Conservation (phyloP, 2,329 filamentous ascomycete species). For the Ophiostoma triangulosporum region DNA sequence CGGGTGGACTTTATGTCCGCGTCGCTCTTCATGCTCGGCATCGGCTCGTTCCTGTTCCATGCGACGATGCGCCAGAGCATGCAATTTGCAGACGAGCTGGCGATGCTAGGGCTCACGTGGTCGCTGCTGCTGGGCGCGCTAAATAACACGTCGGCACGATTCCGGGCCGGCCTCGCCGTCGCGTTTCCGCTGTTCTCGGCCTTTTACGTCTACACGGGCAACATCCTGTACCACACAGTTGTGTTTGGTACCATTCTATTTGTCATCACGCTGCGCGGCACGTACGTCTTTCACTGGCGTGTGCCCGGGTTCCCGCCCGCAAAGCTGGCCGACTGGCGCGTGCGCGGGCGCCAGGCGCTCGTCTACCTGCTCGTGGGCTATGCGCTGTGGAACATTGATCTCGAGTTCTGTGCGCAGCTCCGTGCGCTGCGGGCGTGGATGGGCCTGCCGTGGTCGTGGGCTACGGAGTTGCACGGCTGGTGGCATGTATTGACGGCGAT, state of each 20-base stretch:
- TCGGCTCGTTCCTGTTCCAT: slow-evolving; percentile 30
- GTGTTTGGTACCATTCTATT: slow-evolving; percentile 22
- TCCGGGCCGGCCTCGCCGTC: slow-evolving; percentile 22
- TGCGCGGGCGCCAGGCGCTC: slow-evolving; percentile 19
- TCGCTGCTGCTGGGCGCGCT: slow-evolving; percentile 36
- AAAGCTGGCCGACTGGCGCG: slow-evolving; percentile 17
- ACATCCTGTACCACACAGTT: slow-evolving; percentile 28
- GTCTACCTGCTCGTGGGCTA: slow-evolving; percentile 31
- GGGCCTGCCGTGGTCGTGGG: slow-evolving; percentile 40
- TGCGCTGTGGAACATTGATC: slow-evolving; percentile 42
- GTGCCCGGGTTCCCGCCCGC: slow-evolving; percentile 16
- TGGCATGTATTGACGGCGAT: slow-evolving; percentile 48
- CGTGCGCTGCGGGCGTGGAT: slow-evolving; percentile 29
- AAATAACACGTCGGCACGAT: slow-evolving; percentile 28
- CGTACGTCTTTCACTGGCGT: slow-evolving; percentile 22
- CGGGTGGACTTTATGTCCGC: slow-evolving; percentile 26
- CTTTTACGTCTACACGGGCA: slow-evolving; percentile 27
- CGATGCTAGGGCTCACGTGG: slow-evolving; percentile 41
- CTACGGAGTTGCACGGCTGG: slow-evolving; percentile 48
- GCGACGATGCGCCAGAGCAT: slow-evolving; percentile 27
- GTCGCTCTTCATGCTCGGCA: slow-evolving; percentile 26
- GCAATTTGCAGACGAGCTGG: slow-evolving; percentile 40
- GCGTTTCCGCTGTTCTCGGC: slow-evolving; percentile 27
- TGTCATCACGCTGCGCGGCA: slow-evolving; percentile 20
- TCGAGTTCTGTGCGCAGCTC: slow-evolving; percentile 35